Conservation (phyloP, 805 yeast genomes). For the Barnettozyma botsteinii region DNA sequence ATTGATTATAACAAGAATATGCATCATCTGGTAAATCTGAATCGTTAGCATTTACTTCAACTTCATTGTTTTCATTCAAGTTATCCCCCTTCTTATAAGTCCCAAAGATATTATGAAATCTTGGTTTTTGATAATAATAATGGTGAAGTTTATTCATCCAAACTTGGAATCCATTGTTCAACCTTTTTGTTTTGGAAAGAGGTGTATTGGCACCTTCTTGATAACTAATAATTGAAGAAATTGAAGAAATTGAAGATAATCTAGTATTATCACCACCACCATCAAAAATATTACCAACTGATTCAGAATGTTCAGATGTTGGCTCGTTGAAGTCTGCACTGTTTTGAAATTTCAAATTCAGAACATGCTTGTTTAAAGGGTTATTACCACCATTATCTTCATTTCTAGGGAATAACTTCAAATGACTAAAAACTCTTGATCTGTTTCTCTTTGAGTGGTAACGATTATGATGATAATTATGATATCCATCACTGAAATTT, state of each 20-base stretch:
- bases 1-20: constrained; percentile 16
- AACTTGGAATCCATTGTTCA: constrained; percentile 6
- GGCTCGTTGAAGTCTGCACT: constrained; percentile 6
- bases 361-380: background rate
- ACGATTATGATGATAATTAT: background rate
- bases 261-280: background rate
- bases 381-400: background rate
- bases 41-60: background rate
- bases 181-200: constrained; percentile 7
- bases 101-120: background rate
- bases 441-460: background rate
- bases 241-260: too few species aligned
- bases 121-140: constrained; percentile 6
- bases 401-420: constrained; percentile 1
- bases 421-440: constrained; percentile 1
- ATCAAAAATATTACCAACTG: background rate
- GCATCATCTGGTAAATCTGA: constrained; percentile 10
- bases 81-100: background rate
- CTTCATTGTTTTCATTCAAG: background rate
- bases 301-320: constrained; percentile 1
- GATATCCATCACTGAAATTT: constrained; percentile 1
- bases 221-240: constrained; percentile 7
- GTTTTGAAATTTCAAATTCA: constrained; percentile 2
- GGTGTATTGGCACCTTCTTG: constrained; percentile 9
- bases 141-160: constrained; percentile 8